Percentiles rank a stretch among this genome's conserved stretches.
Evolutionary conservation across 2,329 filamentous ascomycete genomes (phyloP).

Genomic region (Pestalotiopsis sp.): DNA sequence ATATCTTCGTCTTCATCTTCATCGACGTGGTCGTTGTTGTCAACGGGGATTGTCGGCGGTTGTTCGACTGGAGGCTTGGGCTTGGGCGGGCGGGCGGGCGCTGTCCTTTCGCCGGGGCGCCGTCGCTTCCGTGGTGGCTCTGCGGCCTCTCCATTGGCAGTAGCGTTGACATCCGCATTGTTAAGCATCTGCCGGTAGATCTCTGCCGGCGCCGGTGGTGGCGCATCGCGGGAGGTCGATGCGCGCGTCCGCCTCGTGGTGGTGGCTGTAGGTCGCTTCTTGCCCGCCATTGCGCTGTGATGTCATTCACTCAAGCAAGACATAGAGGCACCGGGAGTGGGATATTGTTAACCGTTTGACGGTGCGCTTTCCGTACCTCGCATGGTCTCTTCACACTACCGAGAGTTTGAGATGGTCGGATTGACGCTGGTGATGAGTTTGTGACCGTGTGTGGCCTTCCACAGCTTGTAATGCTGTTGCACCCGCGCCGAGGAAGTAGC

Average conservation of each 20-base stretch:
- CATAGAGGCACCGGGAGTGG: neutral
- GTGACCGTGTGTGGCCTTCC: neutral
- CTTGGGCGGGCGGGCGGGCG: conserved; percentile 20
- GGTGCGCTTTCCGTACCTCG: neutral
- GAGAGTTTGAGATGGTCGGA: neutral
- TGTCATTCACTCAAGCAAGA: conserved; percentile 9
- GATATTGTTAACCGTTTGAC: neutral
- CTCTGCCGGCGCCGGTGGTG: conserved; percentile 36
- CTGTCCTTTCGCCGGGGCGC: conserved; percentile 32
- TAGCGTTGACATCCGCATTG: conserved; percentile 42
- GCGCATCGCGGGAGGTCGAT: conserved; percentile 20
- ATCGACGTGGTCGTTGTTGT: conserved; percentile 20
- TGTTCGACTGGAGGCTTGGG: conserved; percentile 13
- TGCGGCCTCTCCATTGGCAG: conserved; percentile 24
- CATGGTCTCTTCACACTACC: neutral
- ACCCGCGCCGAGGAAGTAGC: too few species aligned
- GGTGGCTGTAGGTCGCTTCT: conserved; percentile 25
- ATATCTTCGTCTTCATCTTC: conserved; percentile 41
- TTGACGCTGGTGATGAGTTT: neutral
- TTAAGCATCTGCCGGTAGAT: conserved; percentile 51
- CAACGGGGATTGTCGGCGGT: conserved; percentile 9
- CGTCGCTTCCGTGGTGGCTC: conserved; percentile 43
- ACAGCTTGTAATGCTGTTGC: neutral
- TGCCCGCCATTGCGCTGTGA: conserved; percentile 25
- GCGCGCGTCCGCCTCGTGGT: conserved; percentile 24